Base-by-base conservation (phyloP, 129 eudicot species). In the Chrysanthemum seticuspe region DNA sequence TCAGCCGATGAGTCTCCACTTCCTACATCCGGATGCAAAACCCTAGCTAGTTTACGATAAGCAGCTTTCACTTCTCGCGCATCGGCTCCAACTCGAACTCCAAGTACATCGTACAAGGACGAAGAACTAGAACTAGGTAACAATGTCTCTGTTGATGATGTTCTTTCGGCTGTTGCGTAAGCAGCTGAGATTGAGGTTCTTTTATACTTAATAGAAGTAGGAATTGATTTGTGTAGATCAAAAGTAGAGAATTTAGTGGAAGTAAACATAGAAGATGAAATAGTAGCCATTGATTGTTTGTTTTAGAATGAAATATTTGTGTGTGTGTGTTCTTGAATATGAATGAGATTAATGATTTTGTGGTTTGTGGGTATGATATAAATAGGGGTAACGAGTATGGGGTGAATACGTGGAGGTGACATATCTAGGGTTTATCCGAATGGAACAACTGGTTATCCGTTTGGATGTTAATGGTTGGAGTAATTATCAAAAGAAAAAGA, bases 61-160 rank as follows among this genome's bases (percentile, higher is more conserved):
- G 97, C 96, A 36, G 88, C 49, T 72, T 91, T 91, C 51, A 91
- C 84, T 71, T 91, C 97, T n/a, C 72, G 79, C 10, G 15, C 6
- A 36, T 88, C 68, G 13, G 97, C 97, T 16, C 87, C 88, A 10
- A 75, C 58, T 49, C 61, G 84, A 16, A 91, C 68, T 3, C 96
- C 96, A 1, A 91, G 85, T 18, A 91, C 76, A 0, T 91, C 83
- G 87, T 90, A 90, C 12, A 85, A 48, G 3, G 96, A 85, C 0
- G 85, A 75, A 60, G 76, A 58, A 27, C 8, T 9, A 0, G 51
- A 9, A 31, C 31, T 40, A 45, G 62, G 60, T 13, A 63, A 59
- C 11, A 83, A 49, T 34, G 78, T 70, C 12, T 19, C 31, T 0
- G 21, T 48, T 25, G 71, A 51, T 21, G 60, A 27, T 21, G 72